phyloP scores from a whole-genome alignment of 2,329 filamentous ascomycete species.

The Trichoderma sp. region DNA sequence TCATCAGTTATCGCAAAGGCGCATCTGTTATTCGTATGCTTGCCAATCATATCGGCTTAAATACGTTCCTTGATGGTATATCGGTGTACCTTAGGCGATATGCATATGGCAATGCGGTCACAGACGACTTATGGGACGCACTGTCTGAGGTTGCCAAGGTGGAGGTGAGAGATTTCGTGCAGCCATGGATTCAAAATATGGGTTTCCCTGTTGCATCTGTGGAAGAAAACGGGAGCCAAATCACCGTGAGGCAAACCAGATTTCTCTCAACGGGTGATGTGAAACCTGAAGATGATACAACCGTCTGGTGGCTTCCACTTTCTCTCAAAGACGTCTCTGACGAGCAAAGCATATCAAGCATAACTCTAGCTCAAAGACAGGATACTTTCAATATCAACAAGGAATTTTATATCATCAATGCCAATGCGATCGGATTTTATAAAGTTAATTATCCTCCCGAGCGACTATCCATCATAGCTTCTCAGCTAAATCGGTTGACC shows the following conservation, averaged over 20 bases:
- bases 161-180: neutral
- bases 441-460: neutral
- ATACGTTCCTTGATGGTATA: neutral
- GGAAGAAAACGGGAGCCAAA: neutral
- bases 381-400: neutral
- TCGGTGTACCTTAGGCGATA: neutral
- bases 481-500: neutral
- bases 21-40: neutral
- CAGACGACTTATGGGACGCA: neutral
- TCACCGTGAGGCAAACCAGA: neutral
- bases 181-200: neutral
- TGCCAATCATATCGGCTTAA: neutral
- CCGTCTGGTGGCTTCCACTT: neutral
- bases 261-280: neutral
- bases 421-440: neutral
- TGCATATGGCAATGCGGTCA: neutral
- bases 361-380: neutral
- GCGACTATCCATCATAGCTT: neutral
- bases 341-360: neutral
- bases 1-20: neutral
- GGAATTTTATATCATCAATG: neutral
- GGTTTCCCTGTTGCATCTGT: neutral
- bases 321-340: neutral
- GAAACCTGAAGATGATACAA: neutral
- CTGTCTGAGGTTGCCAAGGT: neutral